Base-by-base conservation (phyloP, 805 yeast genomes). In the Wickerhamiella cacticola region DNA sequence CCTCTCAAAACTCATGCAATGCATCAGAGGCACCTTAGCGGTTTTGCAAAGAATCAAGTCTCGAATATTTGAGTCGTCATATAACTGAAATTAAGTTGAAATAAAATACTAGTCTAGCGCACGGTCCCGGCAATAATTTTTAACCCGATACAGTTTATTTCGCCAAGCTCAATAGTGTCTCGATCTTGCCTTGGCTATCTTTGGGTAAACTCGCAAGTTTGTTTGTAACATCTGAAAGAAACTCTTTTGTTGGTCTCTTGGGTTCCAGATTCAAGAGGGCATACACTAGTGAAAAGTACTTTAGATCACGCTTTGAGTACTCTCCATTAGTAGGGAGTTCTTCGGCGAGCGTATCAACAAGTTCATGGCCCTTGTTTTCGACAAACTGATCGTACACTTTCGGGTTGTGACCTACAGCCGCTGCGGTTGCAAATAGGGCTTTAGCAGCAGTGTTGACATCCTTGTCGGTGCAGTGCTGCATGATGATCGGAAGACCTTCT, bases 371-470 rank as follows among this genome's bases (percentile, higher is more conserved):
- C 15, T 73, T 61, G 3, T 62, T 54, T 25, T 67, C 61, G 35
- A 68, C 74, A 56, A 92, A 89, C 51, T 68, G 60, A 3, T 67
- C 64, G 50, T 76, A 77, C 2, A 78, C 80, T 0, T 64, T 65
- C 23, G 66, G 63, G 58, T 77, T 79, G 64, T 89, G 88, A 59
- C 94, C 76, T 5, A 86, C 63, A 12, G 79, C 68, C 34, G 80
- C 78, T 0, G 94, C 75, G 15, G 89, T 64, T 0, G 96, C 95
- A 60, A 82, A 84, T 23, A 87, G 59, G 0, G 85, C 78, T 61
- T 88, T 88, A 28, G 74, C 62, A 46, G 73, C 68, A 23, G 77
- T 73, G 2, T 57, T 63, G 13, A n/a, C 26, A 22, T 61, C 53
- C 1, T 41, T 34, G 31, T 60, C 65, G 8, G 49, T 41, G 16